Percentiles rank a stretch among this genome's conserved stretches.
These are phyloP conservation scores for Corylus heterophylla DNA, from an alignment of 306 rosid genomes.

Conservation along the genomic window DNA sequence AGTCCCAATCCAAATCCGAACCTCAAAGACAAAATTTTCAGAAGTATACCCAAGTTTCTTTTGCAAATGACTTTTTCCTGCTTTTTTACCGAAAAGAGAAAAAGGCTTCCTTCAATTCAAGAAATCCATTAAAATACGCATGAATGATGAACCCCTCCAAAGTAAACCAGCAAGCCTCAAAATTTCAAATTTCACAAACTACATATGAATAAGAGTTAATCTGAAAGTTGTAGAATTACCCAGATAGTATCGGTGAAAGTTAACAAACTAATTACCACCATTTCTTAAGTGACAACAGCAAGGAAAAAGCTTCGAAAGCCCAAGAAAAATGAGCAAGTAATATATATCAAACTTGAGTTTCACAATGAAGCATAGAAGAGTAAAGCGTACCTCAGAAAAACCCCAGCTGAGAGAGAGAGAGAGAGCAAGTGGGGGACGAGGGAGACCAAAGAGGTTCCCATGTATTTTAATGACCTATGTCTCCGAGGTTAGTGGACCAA, in stretches of 20 bases:
- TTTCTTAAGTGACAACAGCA: neutral
- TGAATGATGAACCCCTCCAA: constrained; percentile 16
- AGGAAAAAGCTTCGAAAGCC: neutral
- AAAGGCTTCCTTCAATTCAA: constrained; percentile 31
- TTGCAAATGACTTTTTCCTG: constrained; percentile 7
- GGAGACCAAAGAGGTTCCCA: neutral
- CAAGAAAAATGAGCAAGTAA: neutral
- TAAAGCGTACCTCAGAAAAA: constrained; percentile 19
- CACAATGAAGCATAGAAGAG: constrained; percentile 2
- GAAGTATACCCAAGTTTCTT: constrained; percentile 12
- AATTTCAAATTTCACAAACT: constrained; percentile 2
- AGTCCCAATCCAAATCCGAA: constrained; percentile 25
- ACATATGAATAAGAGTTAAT: neutral
- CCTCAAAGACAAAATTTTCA: constrained; percentile 17
- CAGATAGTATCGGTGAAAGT: neutral
- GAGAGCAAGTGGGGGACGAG: neutral
- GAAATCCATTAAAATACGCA: constrained; percentile 19
- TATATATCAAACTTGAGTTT: neutral
- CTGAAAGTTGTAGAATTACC: neutral
- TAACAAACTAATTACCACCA: neutral
- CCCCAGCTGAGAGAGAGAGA: constrained; percentile 11
- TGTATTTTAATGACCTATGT: neutral
- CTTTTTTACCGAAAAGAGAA: constrained; percentile 11
- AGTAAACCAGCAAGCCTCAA: constrained; percentile 17
- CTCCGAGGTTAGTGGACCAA: constrained; percentile 14